Percentiles rank a stretch among this genome's conserved stretches.
Evolutionary conservation across 495 filamentous ascomycete genomes (phyloP).

Genomic region (Thermothielavioides terrestris): DNA sequence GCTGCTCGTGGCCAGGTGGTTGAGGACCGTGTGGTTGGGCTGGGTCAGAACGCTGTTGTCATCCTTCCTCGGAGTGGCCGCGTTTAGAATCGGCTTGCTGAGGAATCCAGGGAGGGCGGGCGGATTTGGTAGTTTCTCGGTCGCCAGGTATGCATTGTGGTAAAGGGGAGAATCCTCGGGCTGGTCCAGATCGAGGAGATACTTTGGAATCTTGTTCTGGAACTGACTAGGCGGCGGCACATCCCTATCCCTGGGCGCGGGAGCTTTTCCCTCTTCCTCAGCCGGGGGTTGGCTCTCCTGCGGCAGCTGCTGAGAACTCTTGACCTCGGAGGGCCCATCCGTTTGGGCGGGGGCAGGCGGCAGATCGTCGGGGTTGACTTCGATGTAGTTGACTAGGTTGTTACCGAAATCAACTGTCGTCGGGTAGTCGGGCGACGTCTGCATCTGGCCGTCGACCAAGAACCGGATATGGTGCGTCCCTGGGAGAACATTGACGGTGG

Average conservation of each 20-base stretch:
- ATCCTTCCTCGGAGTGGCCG: conserved; percentile 84
- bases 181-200: conserved; percentile 76
- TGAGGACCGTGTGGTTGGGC: conserved; percentile 94
- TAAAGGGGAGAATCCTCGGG: conserved; percentile 66
- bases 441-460: conserved; percentile 88
- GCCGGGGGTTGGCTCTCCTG: conserved; percentile 25
- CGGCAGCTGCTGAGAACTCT: conserved; percentile 23
- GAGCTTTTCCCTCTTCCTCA: conserved; percentile 34
- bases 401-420: conserved; percentile 96
- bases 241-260: conserved; percentile 32
- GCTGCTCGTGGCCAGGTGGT: conserved; percentile 96
- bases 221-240: conserved; percentile 43
- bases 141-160: conserved; percentile 56
- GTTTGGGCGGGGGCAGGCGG: conserved; percentile 9
- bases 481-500: conserved; percentile 71
- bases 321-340: conserved; percentile 9
- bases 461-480: conserved; percentile 97
- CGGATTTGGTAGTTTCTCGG: conserved; percentile 68
- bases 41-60: conserved; percentile 93
- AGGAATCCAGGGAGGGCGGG: conserved; percentile 86
- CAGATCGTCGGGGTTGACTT: conserved; percentile 71
- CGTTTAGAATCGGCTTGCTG: conserved; percentile 89
- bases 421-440: conserved; percentile 72
- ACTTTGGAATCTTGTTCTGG: conserved; percentile 63
- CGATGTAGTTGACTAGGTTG: conserved; percentile 94